Percentiles rank a stretch among this genome's conserved stretches.
Conservation (phyloP, 768 basidiomycete genomes). For the Mycena venus region DNA sequence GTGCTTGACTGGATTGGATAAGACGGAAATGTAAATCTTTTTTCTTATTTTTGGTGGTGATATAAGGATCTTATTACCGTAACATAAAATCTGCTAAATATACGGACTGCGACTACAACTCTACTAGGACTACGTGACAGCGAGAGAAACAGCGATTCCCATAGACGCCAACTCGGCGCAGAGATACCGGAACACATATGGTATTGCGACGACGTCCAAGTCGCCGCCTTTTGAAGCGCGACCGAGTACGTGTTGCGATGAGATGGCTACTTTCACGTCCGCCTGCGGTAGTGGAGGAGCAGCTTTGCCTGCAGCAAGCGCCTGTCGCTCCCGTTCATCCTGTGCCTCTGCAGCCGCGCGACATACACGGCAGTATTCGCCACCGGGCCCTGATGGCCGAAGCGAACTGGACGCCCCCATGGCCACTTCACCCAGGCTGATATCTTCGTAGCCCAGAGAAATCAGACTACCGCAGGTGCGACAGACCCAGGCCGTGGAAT, state of each 20-base stretch:
- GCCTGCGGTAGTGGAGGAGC: conserved; percentile 54
- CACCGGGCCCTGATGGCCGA: conserved; percentile 78
- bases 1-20: conserved; percentile 11
- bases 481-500: conserved; percentile 99
- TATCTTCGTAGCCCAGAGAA: conserved; percentile 95
- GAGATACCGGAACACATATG: conserved; percentile 94
- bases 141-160: conserved; percentile 93
- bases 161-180: conserved; percentile 98
- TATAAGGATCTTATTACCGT: neutral
- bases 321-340: conserved; percentile 70
- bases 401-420: conserved; percentile 62
- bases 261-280: conserved; percentile 75
- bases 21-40: conserved; percentile 15
- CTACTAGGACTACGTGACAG: conserved; percentile 64
- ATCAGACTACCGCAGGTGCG: conserved; percentile 96
- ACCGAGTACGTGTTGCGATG: conserved; percentile 76
- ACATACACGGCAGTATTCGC: conserved; percentile 97
- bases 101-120: conserved; percentile 4
- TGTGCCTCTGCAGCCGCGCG: conserved; percentile 77
- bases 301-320: conserved; percentile 69
- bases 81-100: conserved; percentile 11
- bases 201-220: conserved; percentile 95
- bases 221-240: conserved; percentile 77
- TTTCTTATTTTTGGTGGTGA: neutral
- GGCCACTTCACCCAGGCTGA: conserved; percentile 75